Evolutionary conservation across 441 rosid genomes (phyloP).

Genomic region (Adansonia rubrostipa): DNA sequence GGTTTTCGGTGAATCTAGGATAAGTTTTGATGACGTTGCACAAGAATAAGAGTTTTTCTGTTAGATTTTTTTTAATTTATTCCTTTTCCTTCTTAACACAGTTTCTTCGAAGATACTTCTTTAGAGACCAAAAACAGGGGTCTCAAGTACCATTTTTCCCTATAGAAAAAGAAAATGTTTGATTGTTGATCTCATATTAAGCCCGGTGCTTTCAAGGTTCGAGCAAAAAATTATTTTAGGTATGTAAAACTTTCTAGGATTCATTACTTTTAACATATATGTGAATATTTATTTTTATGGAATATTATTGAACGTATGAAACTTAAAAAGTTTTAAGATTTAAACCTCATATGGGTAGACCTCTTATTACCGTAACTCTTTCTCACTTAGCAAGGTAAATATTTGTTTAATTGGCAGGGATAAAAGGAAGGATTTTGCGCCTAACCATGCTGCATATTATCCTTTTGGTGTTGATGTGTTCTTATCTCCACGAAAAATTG

Average conservation of each 20-base stretch:
- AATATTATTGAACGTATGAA: not conserved
- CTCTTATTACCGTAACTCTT: not conserved
- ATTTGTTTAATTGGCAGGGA: conserved; percentile 56
- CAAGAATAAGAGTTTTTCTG: not conserved
- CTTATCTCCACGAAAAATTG: conserved; percentile 64
- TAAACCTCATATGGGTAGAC: not conserved
- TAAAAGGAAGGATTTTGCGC: conserved; percentile 80
- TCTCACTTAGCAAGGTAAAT: conserved; percentile 5
- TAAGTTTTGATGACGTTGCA: not conserved
- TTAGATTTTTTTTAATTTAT: conserved; percentile 21
- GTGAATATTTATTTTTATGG: not conserved
- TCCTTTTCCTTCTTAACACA: conserved; percentile 41
- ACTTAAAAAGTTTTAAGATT: not conserved
- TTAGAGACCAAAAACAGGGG: conserved; percentile 79
- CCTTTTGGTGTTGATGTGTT: conserved; percentile 93
- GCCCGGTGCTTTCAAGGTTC: conserved; percentile 75
- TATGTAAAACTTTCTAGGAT: conserved; percentile 32
- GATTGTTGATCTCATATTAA: conserved; percentile 85
- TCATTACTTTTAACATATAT: not conserved
- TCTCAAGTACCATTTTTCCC: conserved; percentile 91
- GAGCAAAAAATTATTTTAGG: conserved; percentile 75
- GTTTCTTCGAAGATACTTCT: conserved; percentile 74
- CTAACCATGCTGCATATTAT: conserved; percentile 75
- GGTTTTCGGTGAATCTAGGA: conserved; percentile 11
- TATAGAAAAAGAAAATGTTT: conserved; percentile 71